Evolutionary conservation across 2,329 filamentous ascomycete species (phyloP), one percentile per base, ranked within the genome.

Genomic region (Diaporthe capsici): DNA sequence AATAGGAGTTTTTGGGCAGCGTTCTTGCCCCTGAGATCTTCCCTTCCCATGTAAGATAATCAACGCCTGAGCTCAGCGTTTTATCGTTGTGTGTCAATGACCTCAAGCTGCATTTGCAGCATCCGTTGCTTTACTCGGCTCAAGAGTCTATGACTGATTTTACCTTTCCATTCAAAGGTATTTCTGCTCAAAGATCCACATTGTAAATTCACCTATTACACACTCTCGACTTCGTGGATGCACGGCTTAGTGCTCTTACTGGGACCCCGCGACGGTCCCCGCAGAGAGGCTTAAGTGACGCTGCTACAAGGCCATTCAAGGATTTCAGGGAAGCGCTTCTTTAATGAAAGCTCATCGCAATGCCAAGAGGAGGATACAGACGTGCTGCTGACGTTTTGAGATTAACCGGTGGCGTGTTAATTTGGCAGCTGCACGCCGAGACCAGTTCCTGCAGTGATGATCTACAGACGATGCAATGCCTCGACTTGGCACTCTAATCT

Each of bases 291-390:
- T 2, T 20, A 49, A 20, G 17, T 49, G 4, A 49, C 8, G 20
- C 20, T 4, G 44, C 44, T 28, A 4, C 2, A 15, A 53, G 1
- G n/a, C 2, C 4, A 53, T 53, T 13, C 4, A 5, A 53, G 51
- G 12, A 4, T 7, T 8, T 17, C 3, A 53, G n/a, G 28, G 10
- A 12, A 1, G 4, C 7, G 1, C n/a, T 0, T 28, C 8, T 28
- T 53, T 4, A 17, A 17, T 3, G 6, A 28, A 53, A 15, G 12
- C 25, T 15, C n/a, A 15, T 53, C n/a, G 4, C 47, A 1, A 6
- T 44, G 42, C 42, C 44, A 22, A 28, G n/a, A 25, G 1, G 1
- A 15, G 31, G 25, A 31, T 55, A 31, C 25, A 55, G 2, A 1
- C 4, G 28, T 22, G 1, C 15, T n/a, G 20, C 55, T 37, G 20